Conservation (phyloP, 2,329 filamentous ascomycete genomes). For the Hymenoscyphus occultus region DNA sequence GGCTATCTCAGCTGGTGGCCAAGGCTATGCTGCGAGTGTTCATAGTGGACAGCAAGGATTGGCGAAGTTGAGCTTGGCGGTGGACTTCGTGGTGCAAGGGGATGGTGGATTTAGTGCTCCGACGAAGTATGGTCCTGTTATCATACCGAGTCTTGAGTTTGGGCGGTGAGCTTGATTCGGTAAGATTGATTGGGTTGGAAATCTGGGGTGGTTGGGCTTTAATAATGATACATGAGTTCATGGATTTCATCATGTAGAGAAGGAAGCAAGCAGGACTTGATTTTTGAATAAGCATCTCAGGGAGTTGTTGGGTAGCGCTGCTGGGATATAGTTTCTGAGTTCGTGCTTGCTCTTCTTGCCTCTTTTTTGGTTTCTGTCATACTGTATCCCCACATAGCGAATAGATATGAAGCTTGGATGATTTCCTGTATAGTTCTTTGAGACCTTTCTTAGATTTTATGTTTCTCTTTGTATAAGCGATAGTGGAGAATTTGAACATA, state of each 20-base stretch:
- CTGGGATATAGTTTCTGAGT: neutral
- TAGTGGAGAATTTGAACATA: no score
- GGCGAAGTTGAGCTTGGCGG: constrained; percentile 76
- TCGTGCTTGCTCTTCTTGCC: neutral
- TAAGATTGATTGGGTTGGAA: neutral
- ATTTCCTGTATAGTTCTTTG: neutral
- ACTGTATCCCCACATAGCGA: constrained; percentile 2
- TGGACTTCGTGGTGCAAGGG: constrained; percentile 95
- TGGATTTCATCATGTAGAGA: neutral
- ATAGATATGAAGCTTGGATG: neutral
- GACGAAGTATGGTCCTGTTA: constrained; percentile 95
- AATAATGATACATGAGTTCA: neutral
- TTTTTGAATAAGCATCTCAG: constrained; percentile 2
- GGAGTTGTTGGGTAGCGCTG: constrained; percentile 3
- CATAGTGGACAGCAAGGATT: constrained; percentile 45
- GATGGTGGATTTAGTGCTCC: constrained; percentile 77
- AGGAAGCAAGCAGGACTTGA: neutral
- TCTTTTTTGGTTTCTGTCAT: neutral
- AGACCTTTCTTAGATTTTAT: neutral
- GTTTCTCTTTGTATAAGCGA: no score
- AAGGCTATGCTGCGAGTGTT: constrained; percentile 29
- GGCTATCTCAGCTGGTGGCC: constrained; percentile 39
- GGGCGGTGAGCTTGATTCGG: constrained; percentile 47
- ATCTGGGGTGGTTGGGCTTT: neutral
- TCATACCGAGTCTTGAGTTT: constrained; percentile 82